Conservation (phyloP, 768 basidiomycete genomes). For the Kondoa subrosea region DNA sequence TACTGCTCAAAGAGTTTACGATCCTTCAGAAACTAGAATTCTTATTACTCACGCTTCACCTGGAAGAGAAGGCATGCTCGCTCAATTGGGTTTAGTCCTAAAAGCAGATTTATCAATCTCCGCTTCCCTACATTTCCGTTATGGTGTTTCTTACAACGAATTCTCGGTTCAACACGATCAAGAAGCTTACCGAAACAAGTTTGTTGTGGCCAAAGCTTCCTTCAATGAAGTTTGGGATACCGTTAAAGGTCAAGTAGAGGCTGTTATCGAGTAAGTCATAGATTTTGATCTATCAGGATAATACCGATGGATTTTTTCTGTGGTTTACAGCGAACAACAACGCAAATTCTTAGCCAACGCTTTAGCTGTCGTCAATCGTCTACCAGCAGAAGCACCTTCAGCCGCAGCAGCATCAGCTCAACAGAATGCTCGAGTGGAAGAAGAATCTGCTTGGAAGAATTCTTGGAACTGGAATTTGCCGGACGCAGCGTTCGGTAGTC, state of each 20-base stretch:
- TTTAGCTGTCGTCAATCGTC: constrained; percentile 59
- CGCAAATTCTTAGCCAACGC: constrained; percentile 75
- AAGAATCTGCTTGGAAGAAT: constrained; percentile 95
- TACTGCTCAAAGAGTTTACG: constrained; percentile 73
- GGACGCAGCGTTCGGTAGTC: constrained; percentile 79
- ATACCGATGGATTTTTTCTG: background rate
- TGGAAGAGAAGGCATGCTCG: constrained; percentile 78
- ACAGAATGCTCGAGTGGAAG: constrained; percentile 41
- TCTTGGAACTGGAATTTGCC: constrained; percentile 99
- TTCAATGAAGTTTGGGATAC: constrained; percentile 91
- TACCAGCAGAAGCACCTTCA: constrained; percentile 45
- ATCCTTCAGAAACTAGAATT: constrained; percentile 80
- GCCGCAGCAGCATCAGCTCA: constrained; percentile 35
- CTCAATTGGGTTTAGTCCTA: constrained; percentile 71
- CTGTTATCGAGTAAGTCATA: constrained; percentile 52
- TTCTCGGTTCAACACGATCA: constrained; percentile 82
- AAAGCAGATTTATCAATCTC: constrained; percentile 90
- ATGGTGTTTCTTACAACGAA: constrained; percentile 89
- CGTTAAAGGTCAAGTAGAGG: constrained; percentile 77
- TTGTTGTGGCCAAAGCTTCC: constrained; percentile 54
- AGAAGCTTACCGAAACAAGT: constrained; percentile 69
- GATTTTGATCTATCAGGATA: background rate
- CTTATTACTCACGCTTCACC: constrained; percentile 83
- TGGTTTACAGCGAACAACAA: constrained; percentile 48
- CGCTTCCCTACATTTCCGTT: constrained; percentile 93